Evolutionary conservation across 2,329 filamentous ascomycete genomes (phyloP).

Genomic region (Penicillium sp.): DNA sequence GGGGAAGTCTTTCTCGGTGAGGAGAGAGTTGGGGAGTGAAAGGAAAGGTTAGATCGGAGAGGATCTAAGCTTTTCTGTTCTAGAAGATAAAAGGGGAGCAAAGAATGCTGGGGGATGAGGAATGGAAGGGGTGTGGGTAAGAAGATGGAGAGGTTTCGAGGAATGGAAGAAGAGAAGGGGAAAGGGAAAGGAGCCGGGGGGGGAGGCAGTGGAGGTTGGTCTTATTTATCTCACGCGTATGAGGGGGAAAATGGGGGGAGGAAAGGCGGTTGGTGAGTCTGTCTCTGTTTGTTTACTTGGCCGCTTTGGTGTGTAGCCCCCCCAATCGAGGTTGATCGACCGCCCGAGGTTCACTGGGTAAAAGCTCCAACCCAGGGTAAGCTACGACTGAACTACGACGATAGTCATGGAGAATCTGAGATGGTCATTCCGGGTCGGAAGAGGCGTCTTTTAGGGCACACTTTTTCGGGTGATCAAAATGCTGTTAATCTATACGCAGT

Average conservation of each 20-base stretch:
- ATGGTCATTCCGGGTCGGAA: neutral
- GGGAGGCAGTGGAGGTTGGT: slow-evolving; percentile 10
- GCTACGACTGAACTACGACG: neutral
- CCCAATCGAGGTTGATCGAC: neutral
- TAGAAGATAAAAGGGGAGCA: slow-evolving; percentile 23
- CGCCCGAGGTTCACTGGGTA: neutral
- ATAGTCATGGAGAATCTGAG: too few relatives aligned
- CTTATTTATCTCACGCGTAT: slow-evolving; percentile 28
- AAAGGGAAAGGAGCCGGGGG: slow-evolving; percentile 10
- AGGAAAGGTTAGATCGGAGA: slow-evolving; percentile 24
- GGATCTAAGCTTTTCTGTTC: slow-evolving; percentile 25
- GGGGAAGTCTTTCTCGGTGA: slow-evolving; percentile 42
- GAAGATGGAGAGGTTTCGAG: slow-evolving; percentile 16
- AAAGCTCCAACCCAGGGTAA: neutral
- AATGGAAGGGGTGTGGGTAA: slow-evolving; percentile 16
- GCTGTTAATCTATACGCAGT: neutral
- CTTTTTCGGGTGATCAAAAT: neutral
- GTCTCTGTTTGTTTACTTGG: slow-evolving; percentile 26
- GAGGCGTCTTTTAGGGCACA: neutral
- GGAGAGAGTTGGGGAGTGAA: slow-evolving; percentile 17
- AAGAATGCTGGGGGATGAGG: slow-evolving; percentile 21
- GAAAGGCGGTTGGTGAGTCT: neutral
- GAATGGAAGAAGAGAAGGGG: slow-evolving; percentile 25
- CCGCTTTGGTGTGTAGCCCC: neutral
- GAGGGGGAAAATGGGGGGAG: neutral